Base-by-base conservation (phyloP, 805 yeast species). In the Danielozyma ontarioensis region DNA sequence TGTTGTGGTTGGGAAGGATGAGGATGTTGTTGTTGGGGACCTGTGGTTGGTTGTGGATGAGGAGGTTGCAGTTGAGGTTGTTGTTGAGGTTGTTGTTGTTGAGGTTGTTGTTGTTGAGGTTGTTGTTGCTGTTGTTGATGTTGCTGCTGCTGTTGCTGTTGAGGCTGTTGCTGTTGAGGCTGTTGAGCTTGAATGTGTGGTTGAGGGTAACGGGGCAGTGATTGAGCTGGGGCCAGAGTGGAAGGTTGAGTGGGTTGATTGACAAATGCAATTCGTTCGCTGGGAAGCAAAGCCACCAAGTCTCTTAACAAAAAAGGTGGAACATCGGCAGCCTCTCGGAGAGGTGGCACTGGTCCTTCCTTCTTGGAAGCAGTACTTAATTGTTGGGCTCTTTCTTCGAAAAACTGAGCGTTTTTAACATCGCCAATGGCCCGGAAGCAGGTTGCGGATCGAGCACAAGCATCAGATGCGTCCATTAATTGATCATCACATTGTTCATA, bases 401-500 rank as follows among this genome's bases (percentile, higher is more conserved):
- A 59, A 36, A 54, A 62, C 3, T 49, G 38, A 3, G 74, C 71
- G 17, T 62, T 51, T 33, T 67, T 62, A 3, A 48, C 27, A 39
- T 73, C 75, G 13, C 73, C 73, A 18, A 72, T 67, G 3, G 64
- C 55, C 39, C 66, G 62, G 47, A 66, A 74, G 44, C 77, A 74
- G 13, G 59, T 48, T 1, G 76, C 69, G 2, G 81, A 73, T 28
- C 80, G 55, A 8, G 55, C 36, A 39, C 78, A 73, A 4, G 83
- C 81, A 50, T 75, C 81, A 0, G 77, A 68, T 1, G 82, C 81
- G 50, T 78, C 83, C 39, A 61, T 55, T 15, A 69, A 57, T 46
- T 77, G 83, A 43, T 74, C 77, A 37, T 76, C 80, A 46, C 82
- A 76, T 13, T 80, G 59, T 44, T 76, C 82, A 47, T 78, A 77